These are phyloP conservation scores for Linum trigynum DNA, from an alignment of 345 rosid genomes.

Conservation along the genomic window DNA sequence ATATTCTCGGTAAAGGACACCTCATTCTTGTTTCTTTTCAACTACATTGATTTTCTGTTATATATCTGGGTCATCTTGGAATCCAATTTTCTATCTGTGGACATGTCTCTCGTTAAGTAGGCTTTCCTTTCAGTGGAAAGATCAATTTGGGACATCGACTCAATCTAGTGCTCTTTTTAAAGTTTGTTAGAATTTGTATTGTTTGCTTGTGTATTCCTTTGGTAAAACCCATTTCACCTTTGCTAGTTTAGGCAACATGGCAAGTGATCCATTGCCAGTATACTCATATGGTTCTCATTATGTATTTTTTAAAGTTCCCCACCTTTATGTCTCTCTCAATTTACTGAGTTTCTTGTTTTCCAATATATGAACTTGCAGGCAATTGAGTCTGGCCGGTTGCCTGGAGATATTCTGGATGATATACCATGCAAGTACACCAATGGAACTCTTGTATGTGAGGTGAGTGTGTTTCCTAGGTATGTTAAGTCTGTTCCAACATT, in stretches of 20 bases:
- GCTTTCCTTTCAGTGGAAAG: too few relatives aligned
- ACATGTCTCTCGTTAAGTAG: not conserved
- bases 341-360: conserved; percentile 2
- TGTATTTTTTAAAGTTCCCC: not conserved
- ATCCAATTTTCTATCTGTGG: not conserved
- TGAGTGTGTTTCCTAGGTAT: conserved; percentile 20
- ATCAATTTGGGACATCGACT: too few relatives aligned
- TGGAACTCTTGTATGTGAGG: conserved; percentile 81
- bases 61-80: not conserved
- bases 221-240: too few relatives aligned
- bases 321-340: not conserved
- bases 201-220: too few relatives aligned
- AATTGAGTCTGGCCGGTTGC: conserved; percentile 82
- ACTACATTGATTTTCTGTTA: not conserved
- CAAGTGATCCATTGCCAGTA: not conserved
- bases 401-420: conserved; percentile 69
- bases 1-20: conserved; percentile 56
- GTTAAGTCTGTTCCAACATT: not conserved
- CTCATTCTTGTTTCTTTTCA: conserved; percentile 6
- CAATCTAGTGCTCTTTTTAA: too few relatives aligned
- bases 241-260: not conserved
- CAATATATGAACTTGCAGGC: conserved; percentile 35
- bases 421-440: conserved; percentile 65
- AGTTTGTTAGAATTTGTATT: too few relatives aligned
- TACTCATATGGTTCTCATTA: not conserved